Percentiles rank a stretch among this genome's conserved stretches.
Evolutionary conservation across 75 land plant species (phyloP).

Genomic region (Gnetum montanum): DNA sequence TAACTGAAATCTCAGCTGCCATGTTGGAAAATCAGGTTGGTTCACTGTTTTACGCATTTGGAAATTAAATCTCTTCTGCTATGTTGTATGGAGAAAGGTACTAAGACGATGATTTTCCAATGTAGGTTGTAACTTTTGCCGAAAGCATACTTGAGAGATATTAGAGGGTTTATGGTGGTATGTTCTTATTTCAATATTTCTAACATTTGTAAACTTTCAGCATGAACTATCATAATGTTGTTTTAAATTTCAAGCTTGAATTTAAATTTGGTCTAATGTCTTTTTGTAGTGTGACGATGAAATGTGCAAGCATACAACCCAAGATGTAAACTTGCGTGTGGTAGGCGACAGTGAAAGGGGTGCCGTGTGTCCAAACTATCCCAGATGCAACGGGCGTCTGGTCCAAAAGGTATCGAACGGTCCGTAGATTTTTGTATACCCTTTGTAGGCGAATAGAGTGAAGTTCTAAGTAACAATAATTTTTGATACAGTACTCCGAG

Average conservation of each 20-base stretch:
- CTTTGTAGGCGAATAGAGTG: no score
- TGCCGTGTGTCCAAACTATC: constrained; percentile 89
- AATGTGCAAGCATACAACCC: constrained; percentile 71
- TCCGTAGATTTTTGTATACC: no score
- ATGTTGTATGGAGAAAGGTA: no score
- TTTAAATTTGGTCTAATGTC: background rate
- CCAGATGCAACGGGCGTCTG: constrained; percentile 85
- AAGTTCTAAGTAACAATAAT: no score
- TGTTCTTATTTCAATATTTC: constrained; percentile 1
- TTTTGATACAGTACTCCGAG: constrained; percentile 68
- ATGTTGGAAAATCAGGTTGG: constrained; percentile 85
- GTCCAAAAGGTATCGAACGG: constrained; percentile 51
- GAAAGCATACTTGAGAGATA: constrained; percentile 69
- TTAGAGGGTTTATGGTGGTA: constrained; percentile 85
- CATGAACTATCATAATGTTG: background rate
- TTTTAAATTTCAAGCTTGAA: background rate
- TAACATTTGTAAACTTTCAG: background rate
- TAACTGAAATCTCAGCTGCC: constrained; percentile 44
- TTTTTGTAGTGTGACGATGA: constrained; percentile 97
- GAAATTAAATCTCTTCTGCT: background rate
- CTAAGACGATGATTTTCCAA: no score
- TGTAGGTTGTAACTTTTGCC: constrained; percentile 77
- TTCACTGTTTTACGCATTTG: background rate
- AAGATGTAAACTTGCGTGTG: constrained; percentile 53
- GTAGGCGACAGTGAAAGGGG: constrained; percentile 87